Percentiles rank a stretch among this genome's conserved stretches.
These are phyloP conservation scores for Aspergillus spinulosporus DNA, from an alignment of 2,329 filamentous ascomycete genomes.

Conservation along the genomic window DNA sequence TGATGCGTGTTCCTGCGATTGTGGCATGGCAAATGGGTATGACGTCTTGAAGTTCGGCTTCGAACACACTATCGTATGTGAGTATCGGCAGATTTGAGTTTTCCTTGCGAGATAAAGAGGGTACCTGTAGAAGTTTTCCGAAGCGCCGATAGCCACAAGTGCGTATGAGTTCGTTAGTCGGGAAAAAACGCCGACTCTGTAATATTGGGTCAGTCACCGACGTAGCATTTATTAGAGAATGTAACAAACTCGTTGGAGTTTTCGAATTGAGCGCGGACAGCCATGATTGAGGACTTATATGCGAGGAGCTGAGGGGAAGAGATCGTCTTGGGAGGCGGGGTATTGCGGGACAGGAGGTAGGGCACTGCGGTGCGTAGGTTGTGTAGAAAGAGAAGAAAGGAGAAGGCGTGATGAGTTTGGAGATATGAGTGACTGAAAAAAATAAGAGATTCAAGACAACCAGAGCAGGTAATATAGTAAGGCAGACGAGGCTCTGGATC, in stretches of 20 bases:
- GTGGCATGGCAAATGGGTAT: constrained; percentile 96
- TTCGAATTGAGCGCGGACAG: constrained; percentile 52
- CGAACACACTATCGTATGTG: constrained; percentile 69
- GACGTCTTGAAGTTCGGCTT: constrained; percentile 94
- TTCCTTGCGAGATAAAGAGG: neutral
- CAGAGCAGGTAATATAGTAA: constrained; percentile 5
- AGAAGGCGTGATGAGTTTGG: neutral
- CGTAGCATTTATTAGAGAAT: neutral
- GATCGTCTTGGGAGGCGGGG: constrained; percentile 10
- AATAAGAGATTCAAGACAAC: constrained; percentile 1
- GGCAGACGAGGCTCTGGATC: neutral
- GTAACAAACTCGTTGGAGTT: constrained; percentile 52
- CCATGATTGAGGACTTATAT: constrained; percentile 36
- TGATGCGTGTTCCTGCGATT: constrained; percentile 93
- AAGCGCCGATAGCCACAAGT: constrained; percentile 88
- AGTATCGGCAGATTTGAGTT: neutral
- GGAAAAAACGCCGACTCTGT: constrained; percentile 91
- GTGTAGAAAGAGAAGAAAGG: neutral
- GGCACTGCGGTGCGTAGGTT: neutral
- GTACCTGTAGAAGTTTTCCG: constrained; percentile 96
- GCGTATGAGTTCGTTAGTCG: constrained; percentile 98
- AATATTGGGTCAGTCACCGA: constrained; percentile 1
- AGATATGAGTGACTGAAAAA: neutral
- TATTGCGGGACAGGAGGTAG: constrained; percentile 8
- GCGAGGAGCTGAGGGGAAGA: constrained; percentile 7